Base-by-base conservation (phyloP, 2,329 filamentous ascomycete species). In the Diaporthe velutina region DNA sequence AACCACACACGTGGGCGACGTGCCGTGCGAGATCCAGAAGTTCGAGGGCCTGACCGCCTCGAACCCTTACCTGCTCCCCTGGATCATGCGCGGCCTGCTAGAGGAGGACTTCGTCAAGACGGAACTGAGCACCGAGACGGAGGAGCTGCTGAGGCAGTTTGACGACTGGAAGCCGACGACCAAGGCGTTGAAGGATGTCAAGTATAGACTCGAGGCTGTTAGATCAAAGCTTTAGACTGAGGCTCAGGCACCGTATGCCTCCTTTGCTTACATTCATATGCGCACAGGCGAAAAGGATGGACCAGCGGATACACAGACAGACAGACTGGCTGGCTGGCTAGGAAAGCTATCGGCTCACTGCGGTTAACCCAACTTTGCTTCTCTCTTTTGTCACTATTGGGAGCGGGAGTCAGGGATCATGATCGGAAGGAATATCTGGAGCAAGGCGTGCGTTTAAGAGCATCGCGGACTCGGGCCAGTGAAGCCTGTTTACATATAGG, bases 161-260 rank as follows among this genome's bases (percentile, higher is more conserved):
- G 96, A 98, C 82, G 92, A 94, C 71, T 99, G 97, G 97, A 96
- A 94, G 81, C 97, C 97, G 0, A 89, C 88, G 0, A 98, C 93
- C 10, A 99, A 98, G 85, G 94, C 94, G 57, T 85, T 99, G 74
- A 98, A 97, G 85, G 97, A 99, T 83, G 96, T 99, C 61, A 98
- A 98, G 83, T 98, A 97, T 83, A 89, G 97, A 76, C 87, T 99
- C 28, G 97, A 98, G 85, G 96, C 93, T 3, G 94, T 99, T 58
- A 90, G 95, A 80, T 98, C 95, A 64, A 97, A 95, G 84, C 85
- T 98, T 28, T 92, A 61, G 60, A 57, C 35, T 6, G 28, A n/a
- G 57, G 9, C 38, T 25, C 33, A 3, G 30, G 22, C 42, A 35
- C 30, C 6, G 35, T 3, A 15, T 30, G 22, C n/a, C 17, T 50